Evolutionary conservation across 108 stramenopile species (phyloP).

Genomic region (Mediolabrus comicus): DNA sequence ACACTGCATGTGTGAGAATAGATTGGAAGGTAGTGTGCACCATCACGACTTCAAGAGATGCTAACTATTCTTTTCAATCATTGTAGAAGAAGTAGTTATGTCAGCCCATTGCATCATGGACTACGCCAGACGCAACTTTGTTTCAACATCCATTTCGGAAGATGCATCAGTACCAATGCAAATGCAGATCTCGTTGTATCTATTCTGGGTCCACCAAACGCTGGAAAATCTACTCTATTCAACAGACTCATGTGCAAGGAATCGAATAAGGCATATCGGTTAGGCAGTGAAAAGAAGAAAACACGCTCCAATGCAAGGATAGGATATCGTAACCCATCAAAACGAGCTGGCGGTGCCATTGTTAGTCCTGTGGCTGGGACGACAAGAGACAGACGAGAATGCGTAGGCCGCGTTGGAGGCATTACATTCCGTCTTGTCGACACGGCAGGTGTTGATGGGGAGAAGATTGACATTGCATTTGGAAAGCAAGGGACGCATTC

Average conservation of each 20-base stretch:
- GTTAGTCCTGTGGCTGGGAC: slow-evolving; percentile 83
- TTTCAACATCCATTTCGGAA: too few species aligned
- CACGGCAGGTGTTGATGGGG: slow-evolving; percentile 92
- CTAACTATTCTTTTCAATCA: neutral
- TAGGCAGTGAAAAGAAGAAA: slow-evolving; percentile 54
- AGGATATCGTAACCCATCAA: slow-evolving; percentile 46
- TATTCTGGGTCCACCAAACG: slow-evolving; percentile 89
- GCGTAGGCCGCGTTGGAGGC: slow-evolving; percentile 81
- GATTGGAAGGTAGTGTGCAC: too few species aligned
- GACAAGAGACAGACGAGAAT: slow-evolving; percentile 86
- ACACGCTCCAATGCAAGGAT: slow-evolving; percentile 30
- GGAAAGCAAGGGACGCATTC: slow-evolving; percentile 33
- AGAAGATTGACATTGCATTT: slow-evolving; percentile 61
- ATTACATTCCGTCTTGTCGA: slow-evolving; percentile 80
- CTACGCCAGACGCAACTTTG: too few species aligned
- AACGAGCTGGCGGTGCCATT: slow-evolving; percentile 71
- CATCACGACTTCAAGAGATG: too few species aligned
- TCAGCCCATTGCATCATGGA: too few species aligned
- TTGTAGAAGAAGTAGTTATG: neutral
- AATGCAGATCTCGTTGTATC: slow-evolving; percentile 55
- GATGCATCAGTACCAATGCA: slow-evolving; percentile 25
- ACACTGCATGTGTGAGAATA: too few species aligned
- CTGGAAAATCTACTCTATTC: slow-evolving; percentile 89
- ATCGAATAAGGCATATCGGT: slow-evolving; percentile 57
- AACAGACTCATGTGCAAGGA: slow-evolving; percentile 84